phyloP scores from a whole-genome alignment of 2,329 filamentous ascomycete species.

The Hortaea werneckii region DNA sequence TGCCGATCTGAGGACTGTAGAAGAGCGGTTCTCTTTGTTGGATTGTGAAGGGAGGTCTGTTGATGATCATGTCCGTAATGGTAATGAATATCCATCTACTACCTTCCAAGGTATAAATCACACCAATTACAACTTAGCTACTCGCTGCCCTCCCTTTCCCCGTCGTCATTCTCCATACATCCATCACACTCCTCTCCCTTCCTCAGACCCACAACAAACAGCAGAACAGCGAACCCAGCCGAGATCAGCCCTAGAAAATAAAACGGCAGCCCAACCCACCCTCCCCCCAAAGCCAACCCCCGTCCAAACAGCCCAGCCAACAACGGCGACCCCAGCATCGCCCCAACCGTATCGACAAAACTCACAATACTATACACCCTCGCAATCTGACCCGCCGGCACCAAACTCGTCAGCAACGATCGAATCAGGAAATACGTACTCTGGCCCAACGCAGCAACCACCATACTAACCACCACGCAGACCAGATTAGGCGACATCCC shows the following conservation, averaged over 20 bases:
- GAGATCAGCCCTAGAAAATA: constrained; percentile 28
- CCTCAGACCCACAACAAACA: constrained; percentile 11
- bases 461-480: constrained; percentile 28
- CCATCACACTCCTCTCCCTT: constrained; percentile 22
- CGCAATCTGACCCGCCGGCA: constrained; percentile 45
- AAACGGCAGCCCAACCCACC: constrained; percentile 43
- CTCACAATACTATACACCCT: constrained; percentile 45
- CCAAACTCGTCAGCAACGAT: constrained; percentile 43
- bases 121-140: too few relatives aligned
- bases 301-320: constrained; percentile 38
- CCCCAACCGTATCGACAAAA: constrained; percentile 41
- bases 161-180: too few relatives aligned
- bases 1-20: too few relatives aligned
- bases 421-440: constrained; percentile 38
- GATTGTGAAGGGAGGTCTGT: too few relatives aligned
- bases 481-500: constrained; percentile 21
- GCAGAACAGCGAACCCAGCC: constrained; percentile 9
- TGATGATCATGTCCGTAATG: too few relatives aligned
- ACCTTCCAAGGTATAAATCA: too few relatives aligned
- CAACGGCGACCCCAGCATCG: constrained; percentile 37
- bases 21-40: too few relatives aligned
- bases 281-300: constrained; percentile 38
- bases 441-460: constrained; percentile 37
- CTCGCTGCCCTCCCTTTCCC: too few relatives aligned
- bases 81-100: too few relatives aligned